Conservation (phyloP, 345 rosid species). For the Gossypium arboreum region DNA sequence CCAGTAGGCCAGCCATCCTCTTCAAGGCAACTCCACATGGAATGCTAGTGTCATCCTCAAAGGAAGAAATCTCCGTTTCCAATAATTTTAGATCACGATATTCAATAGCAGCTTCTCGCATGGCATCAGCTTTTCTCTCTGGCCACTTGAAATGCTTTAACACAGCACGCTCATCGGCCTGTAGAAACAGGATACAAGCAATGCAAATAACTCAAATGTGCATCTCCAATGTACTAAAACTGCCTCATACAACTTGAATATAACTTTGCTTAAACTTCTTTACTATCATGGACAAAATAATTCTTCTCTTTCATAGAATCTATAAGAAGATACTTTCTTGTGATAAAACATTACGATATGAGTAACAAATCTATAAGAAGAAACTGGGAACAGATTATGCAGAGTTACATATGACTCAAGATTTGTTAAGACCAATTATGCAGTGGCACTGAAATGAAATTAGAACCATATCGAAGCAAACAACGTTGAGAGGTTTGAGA, state of each 20-base stretch:
- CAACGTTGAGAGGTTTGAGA: slow-evolving; percentile 19
- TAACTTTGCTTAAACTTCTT: background rate
- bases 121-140: slow-evolving; percentile 83
- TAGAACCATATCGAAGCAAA: background rate
- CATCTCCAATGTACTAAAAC: background rate
- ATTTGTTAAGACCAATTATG: background rate
- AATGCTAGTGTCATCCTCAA: slow-evolving; percentile 41
- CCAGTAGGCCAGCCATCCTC: slow-evolving; percentile 73
- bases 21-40: slow-evolving; percentile 65
- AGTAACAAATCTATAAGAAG: background rate
- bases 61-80: slow-evolving; percentile 61
- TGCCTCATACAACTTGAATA: background rate
- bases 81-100: slow-evolving; percentile 67
- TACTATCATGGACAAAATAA: background rate
- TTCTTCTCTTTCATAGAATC: background rate
- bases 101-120: slow-evolving; percentile 85
- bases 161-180: slow-evolving; percentile 93
- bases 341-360: no score
- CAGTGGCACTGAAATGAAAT: background rate
- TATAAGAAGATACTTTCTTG: no score
- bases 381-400: background rate
- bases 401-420: background rate
- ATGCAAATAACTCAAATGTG: background rate
- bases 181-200: slow-evolving; percentile 10
- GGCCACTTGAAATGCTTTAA: slow-evolving; percentile 96